Evolutionary conservation across 805 yeast genomes (phyloP).

Genomic region (Saccharomycopsis sp.): DNA sequence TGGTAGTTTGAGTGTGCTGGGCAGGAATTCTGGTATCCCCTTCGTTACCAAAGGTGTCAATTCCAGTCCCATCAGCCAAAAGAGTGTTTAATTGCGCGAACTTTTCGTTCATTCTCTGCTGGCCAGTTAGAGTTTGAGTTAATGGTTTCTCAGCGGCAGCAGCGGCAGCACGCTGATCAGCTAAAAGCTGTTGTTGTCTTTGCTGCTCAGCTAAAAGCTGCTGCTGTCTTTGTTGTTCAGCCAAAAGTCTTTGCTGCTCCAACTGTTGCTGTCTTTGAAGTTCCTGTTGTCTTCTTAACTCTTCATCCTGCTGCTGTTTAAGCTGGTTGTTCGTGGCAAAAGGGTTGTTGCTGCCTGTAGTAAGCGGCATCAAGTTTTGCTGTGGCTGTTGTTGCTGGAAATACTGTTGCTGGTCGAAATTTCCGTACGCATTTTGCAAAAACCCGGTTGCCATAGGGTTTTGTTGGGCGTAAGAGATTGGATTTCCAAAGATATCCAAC

Average conservation of each 20-base stretch:
- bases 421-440: constrained; percentile 39
- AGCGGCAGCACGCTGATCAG: constrained; percentile 22
- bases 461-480: constrained; percentile 37
- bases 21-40: constrained; percentile 85
- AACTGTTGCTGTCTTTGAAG: constrained; percentile 21
- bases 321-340: constrained; percentile 43
- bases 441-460: constrained; percentile 50
- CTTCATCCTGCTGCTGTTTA: constrained; percentile 21
- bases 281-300: constrained; percentile 10
- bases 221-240: constrained; percentile 18
- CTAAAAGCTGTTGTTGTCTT: constrained; percentile 20
- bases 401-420: constrained; percentile 29
- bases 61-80: constrained; percentile 80
- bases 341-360: constrained; percentile 75
- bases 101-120: constrained; percentile 48
- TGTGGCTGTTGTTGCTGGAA: constrained; percentile 31
- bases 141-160: constrained; percentile 30
- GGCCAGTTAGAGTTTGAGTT: constrained; percentile 44
- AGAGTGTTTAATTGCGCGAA: constrained; percentile 70
- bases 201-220: constrained; percentile 21
- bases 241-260: constrained; percentile 22
- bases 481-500: constrained; percentile 62
- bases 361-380: constrained; percentile 43
- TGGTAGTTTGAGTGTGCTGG: constrained; percentile 78
- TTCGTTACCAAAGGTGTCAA: constrained; percentile 89